Percentiles rank a stretch among this genome's conserved stretches.
Conservation (phyloP, 768 basidiomycete genomes). For the Naganishia onofrii region DNA sequence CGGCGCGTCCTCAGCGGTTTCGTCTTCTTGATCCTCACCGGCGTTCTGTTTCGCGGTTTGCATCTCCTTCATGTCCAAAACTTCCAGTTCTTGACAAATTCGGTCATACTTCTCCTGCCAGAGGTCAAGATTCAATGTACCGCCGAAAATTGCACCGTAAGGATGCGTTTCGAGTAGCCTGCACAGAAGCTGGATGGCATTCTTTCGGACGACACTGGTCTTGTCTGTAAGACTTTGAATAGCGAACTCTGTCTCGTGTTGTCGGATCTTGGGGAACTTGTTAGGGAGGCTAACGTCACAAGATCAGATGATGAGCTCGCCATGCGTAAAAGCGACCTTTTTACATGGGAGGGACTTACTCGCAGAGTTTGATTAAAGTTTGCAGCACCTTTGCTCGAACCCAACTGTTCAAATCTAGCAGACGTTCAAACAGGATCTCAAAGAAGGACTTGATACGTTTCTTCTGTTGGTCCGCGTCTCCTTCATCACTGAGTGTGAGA, state of each 20-base stretch:
- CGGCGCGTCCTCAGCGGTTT: constrained; percentile 50
- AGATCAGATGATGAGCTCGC: background rate
- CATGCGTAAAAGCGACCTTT: background rate
- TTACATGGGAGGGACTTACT: constrained; percentile 54
- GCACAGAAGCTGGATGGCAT: constrained; percentile 70
- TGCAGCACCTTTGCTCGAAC: constrained; percentile 83
- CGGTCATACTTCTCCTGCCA: constrained; percentile 72
- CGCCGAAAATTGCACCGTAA: constrained; percentile 79
- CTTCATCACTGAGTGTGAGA: constrained; percentile 61
- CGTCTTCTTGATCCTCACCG: constrained; percentile 38
- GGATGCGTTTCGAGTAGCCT: constrained; percentile 82
- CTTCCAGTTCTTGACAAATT: constrained; percentile 64
- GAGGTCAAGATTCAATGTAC: constrained; percentile 66
- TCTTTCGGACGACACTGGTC: constrained; percentile 78
- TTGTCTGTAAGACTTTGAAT: constrained; percentile 84
- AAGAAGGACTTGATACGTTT: constrained; percentile 73
- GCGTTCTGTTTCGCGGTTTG: constrained; percentile 54
- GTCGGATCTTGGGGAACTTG: constrained; percentile 83
- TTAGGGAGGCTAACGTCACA: constrained; percentile 56
- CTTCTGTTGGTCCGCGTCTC: constrained; percentile 58
- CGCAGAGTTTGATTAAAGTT: constrained; percentile 72
- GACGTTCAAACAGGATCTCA: constrained; percentile 79
- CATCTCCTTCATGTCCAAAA: constrained; percentile 61
- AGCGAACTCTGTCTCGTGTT: constrained; percentile 71
- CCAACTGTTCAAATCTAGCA: constrained; percentile 81